A percentile compares a stretch with the other conserved stretches of the same genome.
Evolutionary conservation across 1,284 basidiomycete species (phyloP).

Genomic region (Caloboletus firmus): DNA sequence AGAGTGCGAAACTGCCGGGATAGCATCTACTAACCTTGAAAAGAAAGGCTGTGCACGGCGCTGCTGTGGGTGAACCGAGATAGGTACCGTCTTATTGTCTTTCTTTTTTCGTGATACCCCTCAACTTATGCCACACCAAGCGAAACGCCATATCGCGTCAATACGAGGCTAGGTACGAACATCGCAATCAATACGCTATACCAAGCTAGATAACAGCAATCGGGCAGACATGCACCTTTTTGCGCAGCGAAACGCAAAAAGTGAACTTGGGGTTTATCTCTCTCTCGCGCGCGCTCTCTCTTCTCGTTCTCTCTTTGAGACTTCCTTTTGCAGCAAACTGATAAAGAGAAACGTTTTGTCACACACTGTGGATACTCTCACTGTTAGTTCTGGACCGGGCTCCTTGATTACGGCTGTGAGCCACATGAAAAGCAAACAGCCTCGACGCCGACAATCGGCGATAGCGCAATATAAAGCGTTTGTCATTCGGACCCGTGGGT

Average conservation of each 20-base stretch:
- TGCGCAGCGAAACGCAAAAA: background rate
- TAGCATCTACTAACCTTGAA: background rate
- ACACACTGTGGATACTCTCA: background rate
- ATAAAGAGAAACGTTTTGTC: background rate
- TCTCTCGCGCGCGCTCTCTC: too few relatives aligned
- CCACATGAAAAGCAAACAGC: background rate
- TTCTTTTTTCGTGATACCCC: background rate
- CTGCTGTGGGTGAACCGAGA: background rate
- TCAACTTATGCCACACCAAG: background rate
- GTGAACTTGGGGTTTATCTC: background rate
- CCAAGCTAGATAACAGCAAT: background rate
- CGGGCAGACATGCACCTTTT: conserved; percentile 8
- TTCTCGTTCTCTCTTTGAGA: conserved; percentile 2
- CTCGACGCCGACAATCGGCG: conserved; percentile 3
- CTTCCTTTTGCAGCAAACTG: conserved; percentile 10
- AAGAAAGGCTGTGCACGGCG: background rate
- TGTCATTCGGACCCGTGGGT: conserved; percentile 10
- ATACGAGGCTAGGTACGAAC: background rate
- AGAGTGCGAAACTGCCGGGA: background rate
- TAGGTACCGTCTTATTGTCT: conserved; percentile 10
- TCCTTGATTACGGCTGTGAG: background rate
- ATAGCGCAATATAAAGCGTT: background rate
- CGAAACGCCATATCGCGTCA: background rate
- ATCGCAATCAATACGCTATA: background rate
- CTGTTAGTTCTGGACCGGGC: background rate